These are phyloP conservation scores for Odonthalia washingtoniensis DNA, from an alignment of 31 red algal genomes.

Conservation along the genomic window DNA sequence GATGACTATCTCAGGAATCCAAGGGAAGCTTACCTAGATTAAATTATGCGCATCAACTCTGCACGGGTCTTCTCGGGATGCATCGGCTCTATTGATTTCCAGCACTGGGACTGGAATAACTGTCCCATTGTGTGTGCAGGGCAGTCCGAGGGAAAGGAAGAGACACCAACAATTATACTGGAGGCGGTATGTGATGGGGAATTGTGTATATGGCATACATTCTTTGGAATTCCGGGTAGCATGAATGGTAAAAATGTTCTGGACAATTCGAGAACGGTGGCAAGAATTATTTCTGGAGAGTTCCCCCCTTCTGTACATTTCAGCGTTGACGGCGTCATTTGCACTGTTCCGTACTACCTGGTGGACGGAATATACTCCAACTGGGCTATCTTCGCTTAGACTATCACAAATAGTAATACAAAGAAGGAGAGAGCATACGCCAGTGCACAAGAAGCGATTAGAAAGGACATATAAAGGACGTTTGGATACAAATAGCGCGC, in stretches of 20 bases:
- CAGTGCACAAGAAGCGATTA: slow-evolving; percentile 26
- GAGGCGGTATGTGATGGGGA: background rate
- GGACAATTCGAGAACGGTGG: too few relatives aligned
- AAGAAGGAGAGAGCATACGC: too few relatives aligned
- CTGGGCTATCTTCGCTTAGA: too few relatives aligned
- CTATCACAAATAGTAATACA: too few relatives aligned
- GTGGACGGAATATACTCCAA: too few relatives aligned
- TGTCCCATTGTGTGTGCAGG: slow-evolving; percentile 6
- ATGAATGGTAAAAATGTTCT: too few relatives aligned
- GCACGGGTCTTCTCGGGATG: slow-evolving; percentile 8
- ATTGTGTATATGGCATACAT: slow-evolving; percentile 45
- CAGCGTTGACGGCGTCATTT: too few relatives aligned
- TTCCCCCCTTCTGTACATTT: too few relatives aligned
- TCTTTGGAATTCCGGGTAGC: slow-evolving; percentile 13
- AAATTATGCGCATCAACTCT: slow-evolving; percentile 14
- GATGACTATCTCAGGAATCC: slow-evolving; percentile 6
- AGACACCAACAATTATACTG: background rate
- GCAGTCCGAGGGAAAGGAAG: background rate
- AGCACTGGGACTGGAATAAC: too few relatives aligned
- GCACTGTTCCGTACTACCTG: too few relatives aligned
- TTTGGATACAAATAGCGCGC: slow-evolving; percentile 12
- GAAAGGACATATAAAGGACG: slow-evolving; percentile 52
- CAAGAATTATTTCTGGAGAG: too few relatives aligned
- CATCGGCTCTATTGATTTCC: slow-evolving; percentile 45
- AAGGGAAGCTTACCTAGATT: background rate